Percentiles rank a stretch among this genome's conserved stretches.
Evolutionary conservation across 2,329 filamentous ascomycete genomes (phyloP).

Genomic region (Xylaria sp.): DNA sequence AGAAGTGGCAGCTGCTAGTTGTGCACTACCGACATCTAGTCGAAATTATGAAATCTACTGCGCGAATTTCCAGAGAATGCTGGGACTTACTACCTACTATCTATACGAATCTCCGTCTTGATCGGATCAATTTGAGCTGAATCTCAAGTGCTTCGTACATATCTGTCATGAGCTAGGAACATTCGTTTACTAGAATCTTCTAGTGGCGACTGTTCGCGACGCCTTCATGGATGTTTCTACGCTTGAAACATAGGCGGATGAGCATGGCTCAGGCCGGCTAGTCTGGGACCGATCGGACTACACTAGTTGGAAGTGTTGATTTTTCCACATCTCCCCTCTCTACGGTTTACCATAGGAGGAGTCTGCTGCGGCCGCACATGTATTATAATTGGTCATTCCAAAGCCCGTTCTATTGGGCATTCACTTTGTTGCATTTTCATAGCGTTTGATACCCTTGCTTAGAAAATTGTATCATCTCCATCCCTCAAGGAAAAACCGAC

Average conservation of each 20-base stretch:
- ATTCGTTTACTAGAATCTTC: neutral
- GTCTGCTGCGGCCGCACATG: neutral
- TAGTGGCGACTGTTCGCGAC: neutral
- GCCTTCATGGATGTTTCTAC: slow-evolving; percentile 3
- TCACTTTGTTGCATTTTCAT: slow-evolving; percentile 2
- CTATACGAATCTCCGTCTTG: neutral
- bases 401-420: neutral
- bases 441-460: slow-evolving; percentile 18
- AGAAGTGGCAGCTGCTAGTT: neutral
- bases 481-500: neutral
- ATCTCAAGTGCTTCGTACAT: neutral
- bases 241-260: slow-evolving; percentile 6
- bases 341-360: neutral
- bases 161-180: slow-evolving; percentile 4
- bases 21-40: neutral
- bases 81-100: neutral
- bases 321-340: neutral
- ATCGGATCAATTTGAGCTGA: neutral
- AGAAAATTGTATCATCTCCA: neutral
- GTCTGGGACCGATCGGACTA: neutral
- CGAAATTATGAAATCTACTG: neutral
- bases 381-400: neutral
- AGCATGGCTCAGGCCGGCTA: neutral
- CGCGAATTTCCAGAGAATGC: neutral
- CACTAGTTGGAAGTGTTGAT: neutral